Evolutionary conservation across 768 basidiomycete genomes (phyloP).

Genomic region (Gautieria morchelliformis): DNA sequence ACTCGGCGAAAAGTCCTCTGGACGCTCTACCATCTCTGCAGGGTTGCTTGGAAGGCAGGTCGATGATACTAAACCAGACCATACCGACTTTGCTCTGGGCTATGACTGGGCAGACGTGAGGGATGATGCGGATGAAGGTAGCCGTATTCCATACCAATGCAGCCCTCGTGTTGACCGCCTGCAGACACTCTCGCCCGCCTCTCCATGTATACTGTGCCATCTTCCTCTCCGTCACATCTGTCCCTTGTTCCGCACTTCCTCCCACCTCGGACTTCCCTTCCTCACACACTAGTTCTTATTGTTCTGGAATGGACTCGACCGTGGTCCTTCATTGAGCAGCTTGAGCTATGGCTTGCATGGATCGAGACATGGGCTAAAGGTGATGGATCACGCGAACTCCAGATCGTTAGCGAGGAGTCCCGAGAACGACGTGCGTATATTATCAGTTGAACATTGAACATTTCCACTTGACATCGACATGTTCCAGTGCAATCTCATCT

Average conservation of each 20-base stretch:
- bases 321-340: slow-evolving; percentile 80
- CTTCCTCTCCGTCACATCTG: slow-evolving; percentile 60
- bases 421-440: slow-evolving; percentile 64
- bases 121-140: slow-evolving; percentile 93
- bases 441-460: neutral
- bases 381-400: slow-evolving; percentile 59
- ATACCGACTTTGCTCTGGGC: slow-evolving; percentile 76
- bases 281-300: slow-evolving; percentile 72
- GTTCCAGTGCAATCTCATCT: slow-evolving; percentile 72
- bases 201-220: slow-evolving; percentile 87
- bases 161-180: neutral
- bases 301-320: slow-evolving; percentile 93
- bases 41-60: slow-evolving; percentile 60
- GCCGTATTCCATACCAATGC: neutral
- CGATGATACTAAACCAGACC: slow-evolving; percentile 51
- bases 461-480: neutral
- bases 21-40: slow-evolving; percentile 67
- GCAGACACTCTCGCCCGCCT: slow-evolving; percentile 81
- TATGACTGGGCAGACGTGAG: slow-evolving; percentile 88
- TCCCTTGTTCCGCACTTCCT: slow-evolving; percentile 70
- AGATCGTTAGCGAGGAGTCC: slow-evolving; percentile 70
- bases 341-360: slow-evolving; percentile 80
- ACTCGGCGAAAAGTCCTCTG: slow-evolving; percentile 69
- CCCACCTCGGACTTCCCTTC: slow-evolving; percentile 55
- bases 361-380: slow-evolving; percentile 72